Base-by-base conservation (phyloP, 176 grass and related monocot species). In the Musa beccarii region DNA sequence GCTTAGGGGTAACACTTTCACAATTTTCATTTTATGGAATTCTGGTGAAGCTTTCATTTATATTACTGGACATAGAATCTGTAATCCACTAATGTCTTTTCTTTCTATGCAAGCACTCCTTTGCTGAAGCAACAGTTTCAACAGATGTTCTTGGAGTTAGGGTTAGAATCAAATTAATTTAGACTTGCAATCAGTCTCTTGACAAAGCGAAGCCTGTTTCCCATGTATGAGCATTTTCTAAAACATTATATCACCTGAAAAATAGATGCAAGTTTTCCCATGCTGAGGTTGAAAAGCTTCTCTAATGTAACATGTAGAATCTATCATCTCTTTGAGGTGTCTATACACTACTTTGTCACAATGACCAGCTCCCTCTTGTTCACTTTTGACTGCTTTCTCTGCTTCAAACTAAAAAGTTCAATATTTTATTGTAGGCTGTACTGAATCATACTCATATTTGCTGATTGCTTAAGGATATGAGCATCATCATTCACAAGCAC, bases 1-100 rank as follows among this genome's bases (percentile, higher is more conserved):
- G 80, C 50, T 76, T 87, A 84, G 86, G 82, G 82, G 94, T 98
- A 76, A 90, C 82, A 0, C 34, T 43, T 43, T 43, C 34, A 43
- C 34, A 43, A 43, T 6, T 43, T 43, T 43, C 34, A 43, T 43
- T 43, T 43, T 6, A 43, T 43, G 34, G 4, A 43, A 43, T 43
- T 43, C 34, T 43, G 3, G 34, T 6, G 34, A 43, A 43, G 34
- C 4, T 43, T 43, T 43, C 34, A 43, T 43, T 43, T 43, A 43
- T 43, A 43, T 43, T 43, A 43, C 34, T 43, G 17, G 19, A 61
- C 2, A 7, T 61, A 21, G 16, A 61, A n/a, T 61, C 57, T 61
- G 57, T n/a, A 61, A 59, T 59, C 13, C 55, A 59, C 17, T 59
- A 16, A 59, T 59, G 55, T 17, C 17, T 59, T 59, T 59, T 17